A percentile compares a stretch with the other conserved stretches of the same genome.
phyloP scores from a whole-genome alignment of 2,329 filamentous ascomycete species.

The Penicillium carneum region DNA sequence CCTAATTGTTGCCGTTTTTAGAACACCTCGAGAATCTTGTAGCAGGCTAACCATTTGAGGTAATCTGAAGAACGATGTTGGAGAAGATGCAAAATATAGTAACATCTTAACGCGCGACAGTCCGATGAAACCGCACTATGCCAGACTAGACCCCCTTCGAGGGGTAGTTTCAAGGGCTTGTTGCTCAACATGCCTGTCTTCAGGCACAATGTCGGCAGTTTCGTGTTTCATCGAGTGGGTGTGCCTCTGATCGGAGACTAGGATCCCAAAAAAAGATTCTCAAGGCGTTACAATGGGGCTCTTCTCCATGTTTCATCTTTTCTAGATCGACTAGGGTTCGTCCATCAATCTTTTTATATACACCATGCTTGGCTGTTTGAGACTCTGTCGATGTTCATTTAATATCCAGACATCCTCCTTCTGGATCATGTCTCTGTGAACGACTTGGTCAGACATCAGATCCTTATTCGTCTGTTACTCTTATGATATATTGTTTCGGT shows the following conservation, averaged over 20 bases:
- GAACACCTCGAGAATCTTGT: conserved; percentile 37
- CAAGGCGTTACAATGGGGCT: conserved; percentile 45
- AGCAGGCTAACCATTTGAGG: conserved; percentile 34
- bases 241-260: conserved; percentile 34
- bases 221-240: conserved; percentile 37
- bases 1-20: conserved; percentile 41
- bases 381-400: conserved; percentile 44
- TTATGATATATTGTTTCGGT: conserved; percentile 25
- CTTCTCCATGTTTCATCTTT: conserved; percentile 52
- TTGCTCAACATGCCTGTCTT: conserved; percentile 30
- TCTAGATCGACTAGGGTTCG: conserved; percentile 40
- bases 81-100: conserved; percentile 50
- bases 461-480: conserved; percentile 30
- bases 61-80: conserved; percentile 39
- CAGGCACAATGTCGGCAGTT: conserved; percentile 37
- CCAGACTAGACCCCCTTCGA: conserved; percentile 23
- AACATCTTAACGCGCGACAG: conserved; percentile 52
- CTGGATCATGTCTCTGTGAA: conserved; percentile 32
- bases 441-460: conserved; percentile 19
- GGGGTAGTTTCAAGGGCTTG: conserved; percentile 38
- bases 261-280: conserved; percentile 39
- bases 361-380: conserved; percentile 30
- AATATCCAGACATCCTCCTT: conserved; percentile 45
- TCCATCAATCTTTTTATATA: conserved; percentile 40
- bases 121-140: conserved; percentile 45